Evolutionary conservation across 139 green algal species (phyloP), one percentile per base, ranked within the genome.

Genomic region (Spirogloea muscicola): DNA sequence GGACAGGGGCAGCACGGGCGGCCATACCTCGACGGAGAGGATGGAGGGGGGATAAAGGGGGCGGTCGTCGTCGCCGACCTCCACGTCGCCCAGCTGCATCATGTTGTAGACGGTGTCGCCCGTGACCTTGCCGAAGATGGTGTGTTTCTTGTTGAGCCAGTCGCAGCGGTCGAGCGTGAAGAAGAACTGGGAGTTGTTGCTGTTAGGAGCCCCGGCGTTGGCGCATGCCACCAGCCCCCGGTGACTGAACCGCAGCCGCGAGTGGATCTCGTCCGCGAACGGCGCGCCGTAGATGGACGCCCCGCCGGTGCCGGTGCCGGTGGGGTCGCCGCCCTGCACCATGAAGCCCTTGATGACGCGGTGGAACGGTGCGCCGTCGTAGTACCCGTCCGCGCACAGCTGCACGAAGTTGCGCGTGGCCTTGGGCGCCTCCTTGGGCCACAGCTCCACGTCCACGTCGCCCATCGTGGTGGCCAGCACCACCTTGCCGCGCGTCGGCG

Each of bases 381-480:
- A 86, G 58, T 84, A 83, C 6, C 94, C 91, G 59, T 97, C 93
- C 33, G 93, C 39, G 70, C 90, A 96, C 37, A 98, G 86, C 87
- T 98, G 92, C 31, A 97, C 90, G 75, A 98, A 98, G 85, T 97
- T 97, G 6, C 93, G 63, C 38, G 72, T 60, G 10, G 70, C 87
- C 90, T 91, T 2, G 91, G 70, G 94, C 0, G 94, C 94, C 76
- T 98, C 94, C 70, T 95, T 96, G 1, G 93, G 64, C 90, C 92
- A 98, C 36, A 98, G 85, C 82, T 98, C 94, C 16, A 98, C 88
- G 37, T 98, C 94, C 1, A 98, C 58, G 33, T 96, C 90, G 21
- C 94, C 94, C 5, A 89, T 48, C 0, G 80, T 93, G 1, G 94
- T 98, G 3, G 89, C 81, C 0, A 98, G 64, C 5, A 97, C 81